These are phyloP conservation scores for Quercus ilex DNA, from an alignment of 306 rosid species.

Conservation along the genomic window DNA sequence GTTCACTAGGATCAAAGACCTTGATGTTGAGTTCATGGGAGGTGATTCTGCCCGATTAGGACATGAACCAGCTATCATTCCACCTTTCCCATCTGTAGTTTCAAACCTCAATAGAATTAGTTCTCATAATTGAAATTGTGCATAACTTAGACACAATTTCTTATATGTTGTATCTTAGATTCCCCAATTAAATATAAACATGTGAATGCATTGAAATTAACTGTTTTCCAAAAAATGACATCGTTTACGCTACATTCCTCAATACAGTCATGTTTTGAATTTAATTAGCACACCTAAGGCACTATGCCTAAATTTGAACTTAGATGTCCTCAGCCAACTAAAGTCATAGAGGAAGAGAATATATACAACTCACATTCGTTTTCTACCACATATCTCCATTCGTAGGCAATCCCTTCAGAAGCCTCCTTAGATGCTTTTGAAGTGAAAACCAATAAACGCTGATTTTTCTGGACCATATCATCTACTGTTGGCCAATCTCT, in stretches of 20 bases:
- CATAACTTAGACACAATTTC: no score
- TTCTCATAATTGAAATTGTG: neutral
- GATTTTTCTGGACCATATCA: slow-evolving; percentile 74
- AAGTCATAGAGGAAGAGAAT: neutral
- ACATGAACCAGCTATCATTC: slow-evolving; percentile 69
- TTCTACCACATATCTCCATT: slow-evolving; percentile 85
- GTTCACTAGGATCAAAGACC: slow-evolving; percentile 66
- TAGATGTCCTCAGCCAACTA: neutral
- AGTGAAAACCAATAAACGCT: slow-evolving; percentile 85
- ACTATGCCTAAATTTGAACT: no score
- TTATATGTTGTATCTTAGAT: no score
- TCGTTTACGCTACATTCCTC: no score
- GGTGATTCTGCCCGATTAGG: slow-evolving; percentile 65
- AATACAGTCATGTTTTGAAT: no score
- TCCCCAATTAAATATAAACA: no score
- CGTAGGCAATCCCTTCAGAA: slow-evolving; percentile 87
- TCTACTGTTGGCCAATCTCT: slow-evolving; percentile 81
- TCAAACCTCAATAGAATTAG: neutral
- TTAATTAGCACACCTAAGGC: no score
- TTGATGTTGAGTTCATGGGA: slow-evolving; percentile 48
- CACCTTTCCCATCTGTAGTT: slow-evolving; percentile 60
- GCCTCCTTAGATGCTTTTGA: slow-evolving; percentile 73
- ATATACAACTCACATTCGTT: slow-evolving; percentile 69
- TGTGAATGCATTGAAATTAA: no score
- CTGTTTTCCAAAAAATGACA: no score